phyloP scores from a whole-genome alignment of 805 yeast species.

The Vanderwaltozyma tropicalis region DNA sequence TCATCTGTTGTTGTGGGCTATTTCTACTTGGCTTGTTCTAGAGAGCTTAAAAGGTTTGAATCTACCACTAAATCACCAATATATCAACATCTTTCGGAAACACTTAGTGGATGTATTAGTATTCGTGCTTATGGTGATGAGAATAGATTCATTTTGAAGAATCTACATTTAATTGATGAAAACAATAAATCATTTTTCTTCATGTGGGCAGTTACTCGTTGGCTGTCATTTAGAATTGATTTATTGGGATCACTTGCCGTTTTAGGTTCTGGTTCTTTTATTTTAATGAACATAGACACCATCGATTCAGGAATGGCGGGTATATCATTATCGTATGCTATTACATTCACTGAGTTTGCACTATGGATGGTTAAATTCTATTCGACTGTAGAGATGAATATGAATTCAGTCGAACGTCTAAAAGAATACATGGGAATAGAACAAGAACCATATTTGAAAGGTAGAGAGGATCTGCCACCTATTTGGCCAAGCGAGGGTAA shows the following conservation, averaged over 20 bases:
- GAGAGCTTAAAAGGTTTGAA: slow-evolving; percentile 86
- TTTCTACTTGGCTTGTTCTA: slow-evolving; percentile 67
- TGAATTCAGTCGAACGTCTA: slow-evolving; percentile 93
- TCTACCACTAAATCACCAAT: slow-evolving; percentile 91
- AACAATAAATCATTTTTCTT: slow-evolving; percentile 89
- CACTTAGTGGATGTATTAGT: slow-evolving; percentile 83
- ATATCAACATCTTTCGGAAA: slow-evolving; percentile 91
- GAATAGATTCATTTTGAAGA: slow-evolving; percentile 69
- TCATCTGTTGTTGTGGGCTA: slow-evolving; percentile 63
- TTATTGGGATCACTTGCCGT: slow-evolving; percentile 73
- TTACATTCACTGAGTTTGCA: slow-evolving; percentile 78
- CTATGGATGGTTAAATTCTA: slow-evolving; percentile 89
- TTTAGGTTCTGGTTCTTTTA: slow-evolving; percentile 71
- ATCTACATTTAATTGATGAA: slow-evolving; percentile 66
- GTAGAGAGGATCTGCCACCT: slow-evolving; percentile 51
- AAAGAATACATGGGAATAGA: slow-evolving; percentile 78
- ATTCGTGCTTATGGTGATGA: slow-evolving; percentile 95
- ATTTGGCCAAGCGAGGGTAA: slow-evolving; percentile 82
- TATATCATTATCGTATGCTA: slow-evolving; percentile 82
- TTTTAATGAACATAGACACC: slow-evolving; percentile 50
- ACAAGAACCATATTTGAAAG: slow-evolving; percentile 65
- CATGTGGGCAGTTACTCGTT: slow-evolving; percentile 90
- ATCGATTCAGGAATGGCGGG: slow-evolving; percentile 94
- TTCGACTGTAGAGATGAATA: slow-evolving; percentile 84
- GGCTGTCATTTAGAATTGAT: slow-evolving; percentile 87